Percentiles rank a stretch among this genome's conserved stretches.
Conservation (phyloP, 2,329 filamentous ascomycete species). For the Calonectria henricotiae region DNA sequence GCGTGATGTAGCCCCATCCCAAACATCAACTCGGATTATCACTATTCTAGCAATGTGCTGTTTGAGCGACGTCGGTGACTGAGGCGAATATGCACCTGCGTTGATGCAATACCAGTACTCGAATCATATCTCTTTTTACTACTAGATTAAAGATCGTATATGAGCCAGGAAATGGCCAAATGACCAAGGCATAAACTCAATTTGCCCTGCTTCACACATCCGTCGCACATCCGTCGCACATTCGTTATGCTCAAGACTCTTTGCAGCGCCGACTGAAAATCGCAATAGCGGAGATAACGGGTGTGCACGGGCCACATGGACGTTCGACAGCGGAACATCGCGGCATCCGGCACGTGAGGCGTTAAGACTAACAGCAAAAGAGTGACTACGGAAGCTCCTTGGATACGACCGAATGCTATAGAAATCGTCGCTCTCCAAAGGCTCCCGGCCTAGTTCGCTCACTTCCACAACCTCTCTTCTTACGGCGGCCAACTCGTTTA, state of each 20-base stretch:
- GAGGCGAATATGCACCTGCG: too few species aligned
- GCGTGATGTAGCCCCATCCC: not conserved
- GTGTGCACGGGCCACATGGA: conserved; percentile 26
- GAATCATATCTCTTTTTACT: not conserved
- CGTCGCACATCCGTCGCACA: not conserved
- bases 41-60: not conserved
- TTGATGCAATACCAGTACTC: not conserved
- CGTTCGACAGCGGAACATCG: conserved; percentile 32
- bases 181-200: not conserved
- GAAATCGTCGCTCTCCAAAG: not conserved
- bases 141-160: not conserved
- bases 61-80: not conserved
- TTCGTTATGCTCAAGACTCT: not conserved
- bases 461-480: not conserved
- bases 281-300: conserved; percentile 22
- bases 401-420: conserved; percentile 8
- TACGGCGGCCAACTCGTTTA: not conserved
- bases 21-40: not conserved
- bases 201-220: conserved; percentile 4
- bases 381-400: conserved; percentile 1
- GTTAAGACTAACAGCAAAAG: conserved; percentile 29
- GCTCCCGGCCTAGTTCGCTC: not conserved
- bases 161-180: not conserved
- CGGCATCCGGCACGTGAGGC: conserved; percentile 32
- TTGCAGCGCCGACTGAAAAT: not conserved